Evolutionary conservation across 208 protist species (phyloP).

Genomic region (Polymyxa betae): DNA sequence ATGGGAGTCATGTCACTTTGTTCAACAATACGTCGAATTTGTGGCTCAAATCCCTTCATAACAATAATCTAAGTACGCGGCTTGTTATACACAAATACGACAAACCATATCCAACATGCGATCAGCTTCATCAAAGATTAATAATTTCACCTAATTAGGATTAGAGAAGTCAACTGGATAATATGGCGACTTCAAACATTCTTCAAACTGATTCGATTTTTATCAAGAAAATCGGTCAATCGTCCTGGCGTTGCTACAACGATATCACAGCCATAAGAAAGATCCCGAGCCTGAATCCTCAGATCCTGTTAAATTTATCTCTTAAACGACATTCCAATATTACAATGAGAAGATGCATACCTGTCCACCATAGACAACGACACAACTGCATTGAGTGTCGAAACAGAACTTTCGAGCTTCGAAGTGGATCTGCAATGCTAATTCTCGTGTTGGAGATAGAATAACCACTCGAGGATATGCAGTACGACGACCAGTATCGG

Average conservation of each 20-base stretch:
- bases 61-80: not conserved
- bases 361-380: conserved; percentile 44
- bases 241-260: conserved; percentile 88
- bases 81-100: conserved; percentile 70
- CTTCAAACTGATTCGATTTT: conserved; percentile 79
- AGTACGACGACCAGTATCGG: not conserved
- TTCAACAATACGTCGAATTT: conserved; percentile 61
- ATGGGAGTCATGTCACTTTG: conserved; percentile 70
- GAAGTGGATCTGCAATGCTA: conserved; percentile 92
- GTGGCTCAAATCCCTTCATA: conserved; percentile 58
- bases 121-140: conserved; percentile 65
- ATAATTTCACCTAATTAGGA: not conserved
- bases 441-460: conserved; percentile 92
- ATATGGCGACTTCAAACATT: not conserved
- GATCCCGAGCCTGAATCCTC: conserved; percentile 86
- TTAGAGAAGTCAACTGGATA: not conserved
- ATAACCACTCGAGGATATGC: conserved; percentile 83
- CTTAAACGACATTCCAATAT: not conserved
- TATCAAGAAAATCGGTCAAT: conserved; percentile 82
- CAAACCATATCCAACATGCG: conserved; percentile 95
- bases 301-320: conserved; percentile 75
- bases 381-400: not conserved
- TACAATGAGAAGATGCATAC: not conserved
- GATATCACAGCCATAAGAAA: conserved; percentile 66
- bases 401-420: conserved; percentile 81